Base-by-base conservation (phyloP, 2,329 filamentous ascomycete species). In the Botrytis squamosa region DNA sequence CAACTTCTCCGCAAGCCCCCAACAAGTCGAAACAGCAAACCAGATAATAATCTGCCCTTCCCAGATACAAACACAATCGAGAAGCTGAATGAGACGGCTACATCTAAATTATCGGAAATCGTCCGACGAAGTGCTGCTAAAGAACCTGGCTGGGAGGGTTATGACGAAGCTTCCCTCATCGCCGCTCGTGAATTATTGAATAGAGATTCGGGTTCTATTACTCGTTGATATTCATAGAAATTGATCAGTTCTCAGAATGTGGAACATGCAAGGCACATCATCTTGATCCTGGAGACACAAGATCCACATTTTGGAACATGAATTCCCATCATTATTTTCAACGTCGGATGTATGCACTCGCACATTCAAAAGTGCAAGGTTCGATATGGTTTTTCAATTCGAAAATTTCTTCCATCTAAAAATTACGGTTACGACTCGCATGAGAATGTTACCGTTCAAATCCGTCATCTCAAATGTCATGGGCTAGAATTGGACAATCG, bases 31-130 rank as follows among this genome's bases (percentile, higher is more conserved):
- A 84, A 84, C 74, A 79, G 82, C 14, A 87, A 87, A 38, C 78
- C 82, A 36, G 87, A 87, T 20, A 75, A 74, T 65, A 77, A 75
- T 40, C 85, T 89, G 73, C 78, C 86, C 2, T 80, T 89, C 4
- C 91, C 91, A 4, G 84, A 87, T 20, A 80, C 86, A 40, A 84
- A 84, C 67, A 91, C 88, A 1, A 84, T 94, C 16, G 86, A 92
- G 80, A 89, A 88, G 78, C 85, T 97, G 67, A 92, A 93, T 77
- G 88, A 93, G 80, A 82, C 88, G 74, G 92, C 93, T 36, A 95
- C 92, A 1, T 85, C 86, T 73, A 95, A 94, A 82, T 86, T 97
- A 22, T 87, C 88, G 1, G 92, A 95, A 81, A 95, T 96, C 78
- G 89, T 95, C 75, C 87, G 92, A 75, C 87, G 88, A 75, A 86